Evolutionary conservation across 1,139 yeast species (phyloP), one percentile per base, ranked within the genome.

Genomic region (Candida mesenterica): DNA sequence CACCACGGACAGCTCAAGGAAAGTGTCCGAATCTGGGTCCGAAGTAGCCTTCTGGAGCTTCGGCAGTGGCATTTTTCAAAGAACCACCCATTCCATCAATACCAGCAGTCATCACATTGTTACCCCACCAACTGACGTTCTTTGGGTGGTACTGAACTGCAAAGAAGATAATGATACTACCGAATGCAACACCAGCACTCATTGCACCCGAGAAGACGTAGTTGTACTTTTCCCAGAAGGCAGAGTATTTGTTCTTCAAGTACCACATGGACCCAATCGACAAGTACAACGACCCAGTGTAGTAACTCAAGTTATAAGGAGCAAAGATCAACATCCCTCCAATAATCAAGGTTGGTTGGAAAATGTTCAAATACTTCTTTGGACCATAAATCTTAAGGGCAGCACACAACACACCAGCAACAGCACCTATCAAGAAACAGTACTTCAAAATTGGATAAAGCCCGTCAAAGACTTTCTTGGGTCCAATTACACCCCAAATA

Each of bases 401-500:
- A 15, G 52, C 49, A 41, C 62, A 55, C 2, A 17, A 71, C 50
- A 37, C 73, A 59, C 56, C 69, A 3, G 22, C 24, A 15, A 28
- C 30, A 4, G 37, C 33, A 1, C 84, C 84, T 33, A 77, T 63
- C 32, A 77, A 57, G 66, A 79, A 79, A 41, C 76, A 68, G 60
- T 61, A 75, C 48, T 64, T 61, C 52, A 75, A 55, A 23, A 62
- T 51, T 24, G 80, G 80, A 46, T 76, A 75, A 14, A 74, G 53
- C 1, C 68, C 69, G 40, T 58, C 59, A 43, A 75, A 75, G 34
- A 66, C 71, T 42, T 72, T 65, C 44, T 64, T 58, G 1, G 84
- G 82, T 2, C 84, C 85, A 45, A 79, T 72, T 8, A 75, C 75
- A 38, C 86, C 85, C 87, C 87, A 82, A 31, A 77, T 65, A 25